Evolutionary conservation across 1,284 basidiomycete genomes (phyloP).

Genomic region (Ustanciosporium gigantosporum): DNA sequence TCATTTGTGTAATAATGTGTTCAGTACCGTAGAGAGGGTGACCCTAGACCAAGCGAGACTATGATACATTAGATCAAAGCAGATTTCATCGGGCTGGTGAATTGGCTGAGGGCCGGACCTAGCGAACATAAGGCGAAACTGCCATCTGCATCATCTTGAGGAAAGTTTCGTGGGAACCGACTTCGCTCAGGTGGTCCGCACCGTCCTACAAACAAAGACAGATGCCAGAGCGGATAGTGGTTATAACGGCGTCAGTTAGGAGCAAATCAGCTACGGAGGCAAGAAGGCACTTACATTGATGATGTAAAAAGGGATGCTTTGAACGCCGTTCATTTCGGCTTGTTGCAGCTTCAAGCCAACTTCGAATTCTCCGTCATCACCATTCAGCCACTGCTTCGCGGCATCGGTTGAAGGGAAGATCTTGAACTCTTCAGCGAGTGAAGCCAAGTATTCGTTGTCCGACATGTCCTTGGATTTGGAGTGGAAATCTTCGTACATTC

Average conservation of each 20-base stretch:
- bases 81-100: no score
- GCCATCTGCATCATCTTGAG: constrained; percentile 48
- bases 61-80: no score
- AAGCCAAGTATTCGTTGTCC: constrained; percentile 19
- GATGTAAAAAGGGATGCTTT: constrained; percentile 44
- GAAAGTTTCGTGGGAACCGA: constrained; percentile 26
- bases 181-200: constrained; percentile 39
- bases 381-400: constrained; percentile 36
- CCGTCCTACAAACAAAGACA: no score
- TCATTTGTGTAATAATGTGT: no score
- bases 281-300: constrained; percentile 27
- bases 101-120: no score
- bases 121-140: constrained; percentile 28
- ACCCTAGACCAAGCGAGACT: no score
- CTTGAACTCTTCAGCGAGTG: constrained; percentile 15
- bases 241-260: constrained; percentile 1
- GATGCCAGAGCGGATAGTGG: no score
- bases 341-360: constrained; percentile 33
- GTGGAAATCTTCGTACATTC: constrained; percentile 29
- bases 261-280: neutral
- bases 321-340: constrained; percentile 44
- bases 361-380: constrained; percentile 40
- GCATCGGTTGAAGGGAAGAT: constrained; percentile 17
- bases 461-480: constrained; percentile 32
- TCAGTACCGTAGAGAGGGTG: no score